Base-by-base conservation (phyloP, 1,139 yeast species). In the Williopsis jadinii region DNA sequence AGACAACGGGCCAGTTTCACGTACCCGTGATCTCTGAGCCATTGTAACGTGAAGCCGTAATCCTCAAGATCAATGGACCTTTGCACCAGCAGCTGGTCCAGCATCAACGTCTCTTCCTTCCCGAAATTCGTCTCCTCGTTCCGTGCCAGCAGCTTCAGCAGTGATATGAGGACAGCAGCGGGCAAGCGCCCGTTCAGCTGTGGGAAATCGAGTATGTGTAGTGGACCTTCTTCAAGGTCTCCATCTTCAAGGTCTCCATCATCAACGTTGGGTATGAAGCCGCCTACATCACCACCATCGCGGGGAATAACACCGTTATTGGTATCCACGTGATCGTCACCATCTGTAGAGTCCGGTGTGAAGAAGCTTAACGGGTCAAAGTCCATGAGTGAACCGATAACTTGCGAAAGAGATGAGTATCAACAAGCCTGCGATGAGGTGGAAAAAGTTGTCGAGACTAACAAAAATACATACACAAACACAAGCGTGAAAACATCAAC, bases 181-280 rank as follows among this genome's bases (percentile, higher is more conserved):
- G 84, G 72, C 0, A 95, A 87, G 30, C 63, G 52, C 8, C 56
- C 54, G 8, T 61, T 60, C 11, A 78, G 50, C 8, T 61, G 53
- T 0, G 96, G 96, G 9, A 87, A 64, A 56, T 87, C 96, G 9
- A 85, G 67, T 0, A 70, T 60, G 52, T 83, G 86, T 13, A 81
- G 51, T 1, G 75, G 73, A 8, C 52, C 53, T 9, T 59, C 50
- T 34, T 55, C 60, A 14, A 54, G 57, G 32, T 24, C 32, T 26
- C 33, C 37, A 11, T 12, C 32, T 13, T 33, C 38, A 11, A 19
- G 44, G 32, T 24, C 32, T 26, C 33, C 37, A 11, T 12, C 32
- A 19, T 33, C 38, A 11, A 19, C 11, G 30, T 15, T 28, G 29
- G 37, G 24, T 19, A 19, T 19, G 4, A 19, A 19, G 24, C 6